Evolutionary conservation across 371 early-diverging fungal species (phyloP), one percentile per base, ranked within the genome.

Genomic region (Mortierella sp.): DNA sequence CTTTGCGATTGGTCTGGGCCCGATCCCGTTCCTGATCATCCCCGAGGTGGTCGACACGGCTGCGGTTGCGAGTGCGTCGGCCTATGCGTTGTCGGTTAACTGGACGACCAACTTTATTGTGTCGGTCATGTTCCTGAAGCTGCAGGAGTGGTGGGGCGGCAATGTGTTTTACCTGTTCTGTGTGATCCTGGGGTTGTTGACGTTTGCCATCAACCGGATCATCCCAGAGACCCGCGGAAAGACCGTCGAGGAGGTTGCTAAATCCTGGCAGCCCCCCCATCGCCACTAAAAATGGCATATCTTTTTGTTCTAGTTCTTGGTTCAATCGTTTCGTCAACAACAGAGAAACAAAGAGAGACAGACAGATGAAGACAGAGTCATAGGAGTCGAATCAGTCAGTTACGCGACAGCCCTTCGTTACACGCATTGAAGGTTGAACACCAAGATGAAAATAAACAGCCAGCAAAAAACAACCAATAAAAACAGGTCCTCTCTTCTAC

Each of bases 1-100:
- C 3, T 99, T 95, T 90, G 96, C 96, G 16, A 86, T 97, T 39
- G 99, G 98, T 11, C 85, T 97, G 5, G 97, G 97, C 0, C 93
- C 95, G 1, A 93, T 97, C 72, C 96, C 97, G 4, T 97, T 96
- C 85, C 70, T 97, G 73, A 91, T 97, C 76, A 92, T 92, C 22
- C 92, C 95, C 1, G 97, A 97, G 85, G 79, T 96, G 22, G 95
- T 96, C 52, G 94, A 95, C 41, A 91, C 93, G 11, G 82, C 86
- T 0, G 93, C 93, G 0, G 92, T 91, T 0, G 88, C 91, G 2
- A 92, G 94, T 13, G 96, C 95, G 1, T 90, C 91, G 0, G 91
- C 94, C 2, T 87, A 93, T 68, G 92, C 93, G 0, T 73, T 96
- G 43, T 88, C 93, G 0, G 82, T 90, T 39, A 96, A 96, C 85